These are phyloP conservation scores for Maudiozyma bulderi DNA, from an alignment of 805 yeast species.

Conservation along the genomic window DNA sequence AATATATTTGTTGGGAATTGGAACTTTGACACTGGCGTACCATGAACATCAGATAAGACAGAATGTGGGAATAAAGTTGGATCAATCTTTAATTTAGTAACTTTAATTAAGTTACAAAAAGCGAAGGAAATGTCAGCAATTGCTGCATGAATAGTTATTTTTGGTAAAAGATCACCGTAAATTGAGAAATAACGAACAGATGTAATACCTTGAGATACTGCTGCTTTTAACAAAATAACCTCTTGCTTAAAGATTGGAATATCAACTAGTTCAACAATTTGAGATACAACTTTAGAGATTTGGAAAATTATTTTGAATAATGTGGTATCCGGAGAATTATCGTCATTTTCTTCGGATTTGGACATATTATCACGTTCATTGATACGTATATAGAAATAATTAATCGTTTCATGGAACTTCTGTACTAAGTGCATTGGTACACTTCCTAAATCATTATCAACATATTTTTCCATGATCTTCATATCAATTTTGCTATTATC, in stretches of 20 bases:
- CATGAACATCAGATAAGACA: not conserved
- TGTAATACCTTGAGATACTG: constrained; percentile 67
- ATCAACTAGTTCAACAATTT: constrained; percentile 14
- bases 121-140: constrained; percentile 62
- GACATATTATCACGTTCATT: constrained; percentile 3
- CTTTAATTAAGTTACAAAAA: constrained; percentile 45
- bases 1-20: not conserved
- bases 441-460: constrained; percentile 9
- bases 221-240: constrained; percentile 42
- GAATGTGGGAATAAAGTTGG: too few species aligned
- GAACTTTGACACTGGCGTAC: not conserved
- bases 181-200: constrained; percentile 64
- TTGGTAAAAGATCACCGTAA: constrained; percentile 52
- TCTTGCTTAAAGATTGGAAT: constrained; percentile 30
- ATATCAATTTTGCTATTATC: constrained; percentile 2
- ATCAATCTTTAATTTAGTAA: constrained; percentile 6
- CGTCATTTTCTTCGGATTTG: not conserved
- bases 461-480: constrained; percentile 6
- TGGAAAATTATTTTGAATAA: constrained; percentile 20
- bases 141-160: constrained; percentile 62
- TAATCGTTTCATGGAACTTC: constrained; percentile 5
- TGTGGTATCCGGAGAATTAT: constrained; percentile 7
- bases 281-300: constrained; percentile 15
- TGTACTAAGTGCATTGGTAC: constrained; percentile 11
- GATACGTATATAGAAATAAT: constrained; percentile 7